Evolutionary conservation across 1,284 basidiomycete species (phyloP).

Genomic region (Schizophyllum commune): DNA sequence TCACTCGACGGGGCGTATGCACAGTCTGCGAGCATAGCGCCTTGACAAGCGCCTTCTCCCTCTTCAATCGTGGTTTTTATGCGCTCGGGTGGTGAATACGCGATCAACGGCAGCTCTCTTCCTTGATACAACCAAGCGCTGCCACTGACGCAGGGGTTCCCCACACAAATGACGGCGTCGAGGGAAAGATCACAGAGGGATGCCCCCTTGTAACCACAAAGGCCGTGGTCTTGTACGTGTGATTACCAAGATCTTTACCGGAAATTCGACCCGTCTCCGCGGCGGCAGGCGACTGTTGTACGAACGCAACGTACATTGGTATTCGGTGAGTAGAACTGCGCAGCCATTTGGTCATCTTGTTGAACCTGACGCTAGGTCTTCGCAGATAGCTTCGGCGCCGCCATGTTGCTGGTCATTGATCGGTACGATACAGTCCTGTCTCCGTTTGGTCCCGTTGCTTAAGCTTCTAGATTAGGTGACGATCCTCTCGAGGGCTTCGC

Average conservation of each 20-base stretch:
- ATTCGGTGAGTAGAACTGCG: background rate
- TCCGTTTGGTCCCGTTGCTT: background rate
- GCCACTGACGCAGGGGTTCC: too few species aligned
- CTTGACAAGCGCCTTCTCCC: background rate
- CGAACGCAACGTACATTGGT: background rate
- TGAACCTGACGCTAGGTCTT: too few species aligned
- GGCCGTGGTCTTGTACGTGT: background rate
- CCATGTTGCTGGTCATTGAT: background rate
- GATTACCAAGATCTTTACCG: background rate
- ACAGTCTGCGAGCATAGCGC: background rate
- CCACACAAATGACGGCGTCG: too few species aligned
- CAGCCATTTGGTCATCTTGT: too few species aligned
- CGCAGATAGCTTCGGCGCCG: too few species aligned
- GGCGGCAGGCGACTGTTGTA: background rate
- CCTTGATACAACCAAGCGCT: too few species aligned
- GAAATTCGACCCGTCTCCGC: background rate
- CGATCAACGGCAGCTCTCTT: too few species aligned
- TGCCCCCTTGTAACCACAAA: background rate
- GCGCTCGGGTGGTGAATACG: background rate
- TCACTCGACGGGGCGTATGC: background rate
- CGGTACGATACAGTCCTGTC: background rate
- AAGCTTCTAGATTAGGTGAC: background rate
- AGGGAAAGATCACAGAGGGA: background rate
- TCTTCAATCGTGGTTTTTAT: background rate
- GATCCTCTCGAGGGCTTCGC: background rate